Conservation (phyloP, 1,284 basidiomycete genomes). For the Heterobasidion parviporum region DNA sequence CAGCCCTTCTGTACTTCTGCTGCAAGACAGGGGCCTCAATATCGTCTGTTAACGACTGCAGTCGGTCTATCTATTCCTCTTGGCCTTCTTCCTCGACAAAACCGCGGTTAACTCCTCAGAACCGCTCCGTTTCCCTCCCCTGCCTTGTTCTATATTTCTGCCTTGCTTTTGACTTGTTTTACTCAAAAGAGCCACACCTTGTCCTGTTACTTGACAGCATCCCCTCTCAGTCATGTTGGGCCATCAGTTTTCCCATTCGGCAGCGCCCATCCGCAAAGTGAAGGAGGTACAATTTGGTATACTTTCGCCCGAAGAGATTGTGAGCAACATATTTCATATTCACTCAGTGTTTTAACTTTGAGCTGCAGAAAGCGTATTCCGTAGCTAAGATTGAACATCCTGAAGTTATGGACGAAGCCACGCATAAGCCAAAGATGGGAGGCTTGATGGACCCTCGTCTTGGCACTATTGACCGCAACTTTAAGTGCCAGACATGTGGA, state of each 20-base stretch:
- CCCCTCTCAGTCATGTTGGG: slow-evolving; percentile 51
- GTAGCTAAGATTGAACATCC: slow-evolving; percentile 98
- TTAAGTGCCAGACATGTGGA: slow-evolving; percentile 99
- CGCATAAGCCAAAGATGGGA: slow-evolving; percentile 81
- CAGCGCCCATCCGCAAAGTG: slow-evolving; percentile 89
- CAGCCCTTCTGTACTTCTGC: too few species aligned
- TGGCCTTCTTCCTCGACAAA: too few species aligned
- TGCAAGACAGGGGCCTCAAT: too few species aligned
- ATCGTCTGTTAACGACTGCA: too few species aligned
- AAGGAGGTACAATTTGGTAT: slow-evolving; percentile 99
- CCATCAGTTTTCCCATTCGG: slow-evolving; percentile 85
- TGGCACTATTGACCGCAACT: slow-evolving; percentile 98
- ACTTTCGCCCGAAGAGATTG: slow-evolving; percentile 99
- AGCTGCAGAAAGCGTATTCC: slow-evolving; percentile 88
- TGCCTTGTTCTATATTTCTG: too few species aligned
- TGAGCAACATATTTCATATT: slow-evolving; percentile 34
- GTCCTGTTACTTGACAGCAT: background rate
- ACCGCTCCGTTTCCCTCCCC: too few species aligned
- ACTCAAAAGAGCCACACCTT: too few species aligned
- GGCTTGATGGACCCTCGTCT: slow-evolving; percentile 97
- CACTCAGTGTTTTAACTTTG: slow-evolving; percentile 4
- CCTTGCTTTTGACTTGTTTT: too few species aligned
- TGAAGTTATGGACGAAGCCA: slow-evolving; percentile 95
- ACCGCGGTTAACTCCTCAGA: too few species aligned
- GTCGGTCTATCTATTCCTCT: too few species aligned